phyloP scores from a whole-genome alignment of 176 grass and related monocot species.

The Oryza brachyantha region DNA sequence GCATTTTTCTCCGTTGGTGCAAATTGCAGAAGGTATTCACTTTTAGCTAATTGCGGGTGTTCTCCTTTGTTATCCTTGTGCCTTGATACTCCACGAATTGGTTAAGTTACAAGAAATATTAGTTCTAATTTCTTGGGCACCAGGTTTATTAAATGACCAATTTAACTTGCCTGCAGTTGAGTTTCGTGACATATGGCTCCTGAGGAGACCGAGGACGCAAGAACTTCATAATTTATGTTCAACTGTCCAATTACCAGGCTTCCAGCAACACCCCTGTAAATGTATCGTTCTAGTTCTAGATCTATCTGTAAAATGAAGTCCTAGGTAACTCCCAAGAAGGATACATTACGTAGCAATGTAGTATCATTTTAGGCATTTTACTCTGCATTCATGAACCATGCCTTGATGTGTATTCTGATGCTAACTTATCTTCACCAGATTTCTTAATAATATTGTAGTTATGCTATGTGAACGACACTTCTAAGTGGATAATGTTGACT shows the following conservation, averaged over 20 bases:
- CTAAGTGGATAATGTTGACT: background rate
- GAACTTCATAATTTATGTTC: background rate
- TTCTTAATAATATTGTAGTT: background rate
- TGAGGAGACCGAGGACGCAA: background rate
- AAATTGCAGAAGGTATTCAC: background rate
- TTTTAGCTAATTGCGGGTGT: background rate
- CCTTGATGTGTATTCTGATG: constrained; percentile 21
- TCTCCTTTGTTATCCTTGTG: background rate
- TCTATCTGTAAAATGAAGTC: constrained; percentile 25
- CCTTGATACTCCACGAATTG: background rate
- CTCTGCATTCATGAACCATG: background rate
- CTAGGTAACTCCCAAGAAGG: constrained; percentile 9
- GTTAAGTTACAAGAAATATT: background rate
- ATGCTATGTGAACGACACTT: background rate
- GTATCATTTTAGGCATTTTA: background rate
- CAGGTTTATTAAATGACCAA: background rate
- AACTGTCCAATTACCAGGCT: constrained; percentile 10
- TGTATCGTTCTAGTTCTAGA: constrained; percentile 38
- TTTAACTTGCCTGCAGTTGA: constrained; percentile 20
- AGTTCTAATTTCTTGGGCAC: background rate
- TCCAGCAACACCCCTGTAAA: constrained; percentile 29
- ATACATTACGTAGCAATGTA: background rate
- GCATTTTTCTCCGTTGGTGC: background rate
- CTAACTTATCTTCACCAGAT: background rate
- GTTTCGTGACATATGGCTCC: background rate